These are phyloP conservation scores for Carex parvula DNA, from an alignment of 176 grass and related monocot species.

Conservation along the genomic window DNA sequence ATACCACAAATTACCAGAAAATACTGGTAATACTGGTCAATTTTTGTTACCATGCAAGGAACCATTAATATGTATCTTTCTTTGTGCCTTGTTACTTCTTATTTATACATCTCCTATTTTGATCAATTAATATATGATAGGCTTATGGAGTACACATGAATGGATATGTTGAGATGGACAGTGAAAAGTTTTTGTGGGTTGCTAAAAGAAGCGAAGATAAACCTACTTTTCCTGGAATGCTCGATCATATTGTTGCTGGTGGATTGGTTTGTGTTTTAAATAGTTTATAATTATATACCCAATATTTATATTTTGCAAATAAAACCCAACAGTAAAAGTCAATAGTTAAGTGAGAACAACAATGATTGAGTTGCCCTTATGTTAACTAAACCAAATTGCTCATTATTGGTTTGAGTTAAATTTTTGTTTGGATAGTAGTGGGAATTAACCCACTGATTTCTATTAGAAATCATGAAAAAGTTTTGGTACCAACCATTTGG, in stretches of 20 bases:
- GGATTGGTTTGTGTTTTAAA: slow-evolving; percentile 48
- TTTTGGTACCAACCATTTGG: too few relatives aligned
- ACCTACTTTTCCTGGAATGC: slow-evolving; percentile 84
- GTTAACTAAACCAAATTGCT: neutral
- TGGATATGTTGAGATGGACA: slow-evolving; percentile 60
- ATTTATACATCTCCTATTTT: neutral
- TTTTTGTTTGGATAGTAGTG: too few relatives aligned
- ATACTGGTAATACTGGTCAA: too few relatives aligned
- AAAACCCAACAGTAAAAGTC: neutral
- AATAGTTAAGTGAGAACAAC: neutral
- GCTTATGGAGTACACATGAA: slow-evolving; percentile 90
- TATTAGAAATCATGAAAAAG: too few relatives aligned
- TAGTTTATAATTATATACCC: neutral
- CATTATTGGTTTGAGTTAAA: neutral
- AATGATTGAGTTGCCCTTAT: neutral
- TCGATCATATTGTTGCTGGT: slow-evolving; percentile 93
- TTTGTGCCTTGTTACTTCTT: slow-evolving; percentile 5
- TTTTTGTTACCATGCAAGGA: neutral
- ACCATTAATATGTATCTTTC: neutral
- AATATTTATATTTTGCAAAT: neutral
- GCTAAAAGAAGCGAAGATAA: slow-evolving; percentile 78
- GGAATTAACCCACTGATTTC: too few relatives aligned
- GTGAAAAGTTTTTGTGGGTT: slow-evolving; percentile 74
- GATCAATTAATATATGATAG: slow-evolving; percentile 31
- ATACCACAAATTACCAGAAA: too few relatives aligned